Conservation (phyloP, 768 basidiomycete genomes). For the Lanmaoa rubissima region DNA sequence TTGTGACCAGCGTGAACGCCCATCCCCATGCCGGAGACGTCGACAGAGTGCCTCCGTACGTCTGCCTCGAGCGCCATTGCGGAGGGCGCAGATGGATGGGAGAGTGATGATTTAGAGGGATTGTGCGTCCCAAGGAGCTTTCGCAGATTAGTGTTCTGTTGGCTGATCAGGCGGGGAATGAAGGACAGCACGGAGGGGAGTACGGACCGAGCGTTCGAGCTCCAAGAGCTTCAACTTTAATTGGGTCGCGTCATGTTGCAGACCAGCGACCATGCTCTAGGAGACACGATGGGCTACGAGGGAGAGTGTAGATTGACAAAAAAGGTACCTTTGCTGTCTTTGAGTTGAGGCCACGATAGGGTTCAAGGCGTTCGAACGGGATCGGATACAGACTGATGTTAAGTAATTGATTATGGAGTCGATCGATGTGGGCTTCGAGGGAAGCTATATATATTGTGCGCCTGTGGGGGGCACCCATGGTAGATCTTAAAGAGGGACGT, state of each 20-base stretch:
- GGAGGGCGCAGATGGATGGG: conserved; percentile 27
- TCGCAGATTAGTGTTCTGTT: conserved; percentile 32
- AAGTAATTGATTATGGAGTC: conserved; percentile 58
- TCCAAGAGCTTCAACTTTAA: conserved; percentile 64
- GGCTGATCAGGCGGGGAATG: neutral
- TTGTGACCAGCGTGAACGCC: conserved; percentile 19
- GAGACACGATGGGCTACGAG: neutral
- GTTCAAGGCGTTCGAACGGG: conserved; percentile 52
- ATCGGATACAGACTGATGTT: conserved; percentile 56
- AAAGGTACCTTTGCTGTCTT: conserved; percentile 69
- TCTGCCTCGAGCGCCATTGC: conserved; percentile 32
- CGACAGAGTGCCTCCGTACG: conserved; percentile 34
- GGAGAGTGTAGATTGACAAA: neutral
- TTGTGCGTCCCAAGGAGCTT: conserved; percentile 31
- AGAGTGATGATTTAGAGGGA: conserved; percentile 13
- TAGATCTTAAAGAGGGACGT: conserved; percentile 42
- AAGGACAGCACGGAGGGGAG: neutral
- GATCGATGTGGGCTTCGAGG: conserved; percentile 70
- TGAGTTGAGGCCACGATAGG: conserved; percentile 68
- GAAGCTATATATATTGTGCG: conserved; percentile 71
- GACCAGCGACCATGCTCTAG: conserved; percentile 71
- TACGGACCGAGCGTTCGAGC: conserved; percentile 58
- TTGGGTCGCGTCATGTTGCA: conserved; percentile 63
- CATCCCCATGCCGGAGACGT: conserved; percentile 32
- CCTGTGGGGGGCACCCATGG: conserved; percentile 63